These are phyloP conservation scores for Quercus parvula DNA, from an alignment of 306 rosid genomes.

Conservation along the genomic window DNA sequence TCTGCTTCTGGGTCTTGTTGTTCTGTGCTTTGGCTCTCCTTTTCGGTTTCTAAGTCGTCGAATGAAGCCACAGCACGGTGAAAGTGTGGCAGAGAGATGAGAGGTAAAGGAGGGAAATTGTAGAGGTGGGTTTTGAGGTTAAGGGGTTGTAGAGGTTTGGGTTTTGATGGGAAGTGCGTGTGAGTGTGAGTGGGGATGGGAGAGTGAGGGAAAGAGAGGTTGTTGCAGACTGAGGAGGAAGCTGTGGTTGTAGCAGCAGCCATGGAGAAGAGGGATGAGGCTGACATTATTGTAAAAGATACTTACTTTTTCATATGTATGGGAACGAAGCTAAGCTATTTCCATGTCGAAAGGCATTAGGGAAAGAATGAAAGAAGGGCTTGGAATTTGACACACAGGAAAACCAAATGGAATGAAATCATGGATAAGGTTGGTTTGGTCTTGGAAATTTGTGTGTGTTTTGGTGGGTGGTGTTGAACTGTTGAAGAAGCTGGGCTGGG, in stretches of 20 bases:
- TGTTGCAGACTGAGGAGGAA: conserved; percentile 57
- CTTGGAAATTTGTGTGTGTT: no score
- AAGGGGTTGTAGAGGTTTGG: conserved; percentile 43
- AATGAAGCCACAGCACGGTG: conserved; percentile 35
- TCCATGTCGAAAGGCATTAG: no score
- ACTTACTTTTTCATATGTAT: neutral
- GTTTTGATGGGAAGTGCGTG: conserved; percentile 36
- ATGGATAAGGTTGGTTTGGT: no score
- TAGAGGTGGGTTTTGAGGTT: conserved; percentile 37
- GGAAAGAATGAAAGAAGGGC: no score
- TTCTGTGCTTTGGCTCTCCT: conserved; percentile 30
- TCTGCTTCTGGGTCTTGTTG: conserved; percentile 32
- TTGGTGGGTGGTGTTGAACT: no score
- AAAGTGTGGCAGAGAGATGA: conserved; percentile 32
- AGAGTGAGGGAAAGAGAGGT: conserved; percentile 41
- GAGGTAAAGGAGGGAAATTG: conserved; percentile 19
- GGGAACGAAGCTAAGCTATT: no score
- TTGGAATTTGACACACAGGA: no score
- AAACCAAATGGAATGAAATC: no score
- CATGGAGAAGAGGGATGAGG: conserved; percentile 33
- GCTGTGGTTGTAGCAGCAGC: conserved; percentile 38
- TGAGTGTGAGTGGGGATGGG: conserved; percentile 39
- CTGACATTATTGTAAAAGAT: conserved; percentile 20
- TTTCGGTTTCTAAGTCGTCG: conserved; percentile 42
- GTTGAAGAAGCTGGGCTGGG: no score